phyloP scores from a whole-genome alignment of 2,329 filamentous ascomycete genomes.

The Calonectria henricotiae region DNA sequence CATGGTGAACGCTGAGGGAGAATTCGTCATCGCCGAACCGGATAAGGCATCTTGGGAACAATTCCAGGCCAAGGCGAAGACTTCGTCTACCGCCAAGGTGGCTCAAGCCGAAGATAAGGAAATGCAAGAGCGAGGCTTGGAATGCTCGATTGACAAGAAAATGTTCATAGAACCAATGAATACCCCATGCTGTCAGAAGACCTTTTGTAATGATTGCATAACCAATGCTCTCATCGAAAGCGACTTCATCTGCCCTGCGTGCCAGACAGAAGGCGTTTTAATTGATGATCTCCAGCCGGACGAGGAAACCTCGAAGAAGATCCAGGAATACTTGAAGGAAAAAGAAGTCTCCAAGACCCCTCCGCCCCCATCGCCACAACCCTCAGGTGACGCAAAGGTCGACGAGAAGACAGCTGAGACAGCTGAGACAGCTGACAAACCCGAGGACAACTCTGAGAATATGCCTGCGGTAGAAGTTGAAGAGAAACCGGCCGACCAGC shows the following conservation, averaged over 20 bases:
- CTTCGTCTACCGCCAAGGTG: conserved; percentile 86
- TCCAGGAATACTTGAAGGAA: conserved; percentile 80
- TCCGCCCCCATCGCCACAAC: conserved; percentile 55
- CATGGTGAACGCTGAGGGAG: conserved; percentile 98
- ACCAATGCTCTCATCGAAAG: conserved; percentile 98
- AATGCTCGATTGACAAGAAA: conserved; percentile 97
- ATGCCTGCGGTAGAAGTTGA: conserved; percentile 51
- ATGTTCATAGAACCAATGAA: conserved; percentile 99
- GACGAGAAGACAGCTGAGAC: conserved; percentile 50
- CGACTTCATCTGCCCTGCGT: conserved; percentile 96
- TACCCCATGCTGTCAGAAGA: conserved; percentile 98
- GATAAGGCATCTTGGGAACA: conserved; percentile 98
- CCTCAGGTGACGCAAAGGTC: conserved; percentile 44
- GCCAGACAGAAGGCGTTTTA: conserved; percentile 90
- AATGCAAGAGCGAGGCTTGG: conserved; percentile 88
- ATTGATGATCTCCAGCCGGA: conserved; percentile 92
- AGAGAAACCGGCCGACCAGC: conserved; percentile 43
- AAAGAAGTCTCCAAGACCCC: conserved; percentile 69
- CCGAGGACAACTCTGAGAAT: conserved; percentile 61
- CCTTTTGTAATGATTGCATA: conserved; percentile 99
- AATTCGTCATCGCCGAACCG: conserved; percentile 96
- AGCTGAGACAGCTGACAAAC: conserved; percentile 50
- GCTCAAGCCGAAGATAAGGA: conserved; percentile 86
- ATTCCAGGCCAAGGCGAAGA: conserved; percentile 95
- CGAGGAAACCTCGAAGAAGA: conserved; percentile 83